phyloP scores from a whole-genome alignment of 805 yeast genomes.

The Wickerhamomyces silvicola region DNA sequence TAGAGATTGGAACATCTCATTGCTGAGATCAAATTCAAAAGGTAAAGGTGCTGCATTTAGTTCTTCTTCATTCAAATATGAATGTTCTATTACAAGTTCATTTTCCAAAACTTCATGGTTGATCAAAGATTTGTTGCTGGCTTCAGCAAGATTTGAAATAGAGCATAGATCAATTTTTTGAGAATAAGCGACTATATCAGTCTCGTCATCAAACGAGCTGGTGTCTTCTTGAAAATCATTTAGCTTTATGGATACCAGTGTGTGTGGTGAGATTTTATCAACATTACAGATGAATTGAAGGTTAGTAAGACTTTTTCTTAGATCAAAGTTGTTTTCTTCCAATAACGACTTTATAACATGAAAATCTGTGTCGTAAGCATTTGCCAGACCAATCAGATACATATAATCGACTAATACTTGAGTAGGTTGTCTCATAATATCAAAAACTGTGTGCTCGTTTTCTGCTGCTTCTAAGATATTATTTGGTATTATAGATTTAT shows the following conservation, averaged over 20 bases:
- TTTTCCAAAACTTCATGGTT: slow-evolving; percentile 8
- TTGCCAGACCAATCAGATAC: slow-evolving; percentile 31
- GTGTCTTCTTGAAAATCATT: neutral
- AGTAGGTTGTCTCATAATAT: slow-evolving; percentile 17
- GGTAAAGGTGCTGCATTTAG: slow-evolving; percentile 27
- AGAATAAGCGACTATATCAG: neutral
- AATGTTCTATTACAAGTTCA: slow-evolving; percentile 33
- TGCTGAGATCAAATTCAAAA: slow-evolving; percentile 33
- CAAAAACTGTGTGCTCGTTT: slow-evolving; percentile 34
- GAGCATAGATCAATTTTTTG: slow-evolving; percentile 9
- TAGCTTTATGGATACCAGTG: too few species aligned
- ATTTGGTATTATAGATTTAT: slow-evolving; percentile 40
- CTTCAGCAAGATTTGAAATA: slow-evolving; percentile 9
- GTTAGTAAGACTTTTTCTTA: slow-evolving; percentile 39
- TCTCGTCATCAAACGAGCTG: neutral
- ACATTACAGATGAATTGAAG: slow-evolving; percentile 35
- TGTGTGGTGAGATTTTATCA: neutral
- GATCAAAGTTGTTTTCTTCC: slow-evolving; percentile 28
- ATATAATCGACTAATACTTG: slow-evolving; percentile 30
- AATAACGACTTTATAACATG: slow-evolving; percentile 26
- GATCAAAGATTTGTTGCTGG: slow-evolving; percentile 8
- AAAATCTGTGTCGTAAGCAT: slow-evolving; percentile 29
- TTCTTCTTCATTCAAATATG: slow-evolving; percentile 28
- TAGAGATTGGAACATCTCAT: slow-evolving; percentile 4
- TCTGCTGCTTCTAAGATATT: slow-evolving; percentile 38